A percentile compares a stretch with the other conserved stretches of the same genome.
phyloP scores from a whole-genome alignment of 2,329 filamentous ascomycete species.

The Orbilia ellipsospora region DNA sequence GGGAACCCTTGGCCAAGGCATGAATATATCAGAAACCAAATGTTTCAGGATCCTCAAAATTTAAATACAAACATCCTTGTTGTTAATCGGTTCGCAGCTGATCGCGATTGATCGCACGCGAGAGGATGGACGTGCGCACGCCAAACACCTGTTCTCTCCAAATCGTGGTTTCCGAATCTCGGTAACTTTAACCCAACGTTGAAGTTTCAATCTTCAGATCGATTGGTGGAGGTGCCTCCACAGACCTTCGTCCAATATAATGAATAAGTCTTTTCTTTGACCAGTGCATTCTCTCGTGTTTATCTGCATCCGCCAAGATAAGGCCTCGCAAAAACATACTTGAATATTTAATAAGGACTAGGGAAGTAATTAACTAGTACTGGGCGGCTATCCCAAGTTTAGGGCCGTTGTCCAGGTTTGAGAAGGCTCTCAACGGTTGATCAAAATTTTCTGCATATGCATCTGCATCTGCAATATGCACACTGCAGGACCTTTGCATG shows the following conservation, averaged over 20 bases:
- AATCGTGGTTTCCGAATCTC: conserved; percentile 21
- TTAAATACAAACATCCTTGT: conserved; percentile 15
- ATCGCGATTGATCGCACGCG: conserved; percentile 30
- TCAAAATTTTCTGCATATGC: too few relatives aligned
- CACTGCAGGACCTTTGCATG: too few relatives aligned
- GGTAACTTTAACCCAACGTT: conserved; percentile 35
- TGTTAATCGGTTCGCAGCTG: conserved; percentile 29
- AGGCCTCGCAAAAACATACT: too few relatives aligned
- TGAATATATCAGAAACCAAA: conserved; percentile 52
- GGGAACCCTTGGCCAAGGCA: conserved; percentile 36
- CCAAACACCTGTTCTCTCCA: conserved; percentile 15
- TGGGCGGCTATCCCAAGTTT: too few relatives aligned
- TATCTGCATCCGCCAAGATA: conserved; percentile 23
- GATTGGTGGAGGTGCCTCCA: too few relatives aligned
- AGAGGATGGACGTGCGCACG: not conserved
- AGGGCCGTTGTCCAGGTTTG: too few relatives aligned
- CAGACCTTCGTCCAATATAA: too few relatives aligned
- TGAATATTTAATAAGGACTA: too few relatives aligned
- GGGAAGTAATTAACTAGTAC: not conserved
- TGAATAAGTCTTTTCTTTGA: too few relatives aligned
- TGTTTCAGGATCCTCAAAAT: conserved; percentile 41
- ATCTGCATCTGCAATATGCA: too few relatives aligned
- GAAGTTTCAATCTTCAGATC: too few relatives aligned
- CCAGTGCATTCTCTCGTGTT: not conserved
- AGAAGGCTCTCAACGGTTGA: too few relatives aligned